These are phyloP conservation scores for Sclerospora graminicola DNA, from an alignment of 352 stramenopile genomes.

Conservation along the genomic window DNA sequence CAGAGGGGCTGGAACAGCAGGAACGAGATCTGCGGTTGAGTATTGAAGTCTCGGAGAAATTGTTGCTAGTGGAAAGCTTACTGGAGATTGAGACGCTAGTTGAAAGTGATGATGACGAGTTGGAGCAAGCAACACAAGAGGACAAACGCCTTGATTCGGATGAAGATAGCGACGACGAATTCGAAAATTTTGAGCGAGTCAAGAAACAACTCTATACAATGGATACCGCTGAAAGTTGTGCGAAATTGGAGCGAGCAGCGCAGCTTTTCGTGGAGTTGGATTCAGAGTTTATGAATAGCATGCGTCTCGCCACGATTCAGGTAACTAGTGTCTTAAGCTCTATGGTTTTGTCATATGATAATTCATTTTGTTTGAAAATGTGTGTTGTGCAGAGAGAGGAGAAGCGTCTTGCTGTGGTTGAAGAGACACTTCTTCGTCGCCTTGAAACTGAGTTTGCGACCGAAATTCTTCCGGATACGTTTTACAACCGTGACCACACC, in stretches of 20 bases:
- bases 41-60: slow-evolving; percentile 64
- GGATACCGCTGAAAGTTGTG: slow-evolving; percentile 46
- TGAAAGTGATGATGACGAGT: slow-evolving; percentile 18
- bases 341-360: neutral
- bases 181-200: slow-evolving; percentile 64
- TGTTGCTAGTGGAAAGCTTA: slow-evolving; percentile 65
- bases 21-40: slow-evolving; percentile 48
- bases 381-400: slow-evolving; percentile 37
- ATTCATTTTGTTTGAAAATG: too few species aligned
- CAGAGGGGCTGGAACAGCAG: slow-evolving; percentile 31
- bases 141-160: slow-evolving; percentile 9
- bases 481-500: slow-evolving; percentile 72
- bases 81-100: slow-evolving; percentile 45
- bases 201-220: slow-evolving; percentile 23
- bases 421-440: slow-evolving; percentile 60
- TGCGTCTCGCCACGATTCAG: slow-evolving; percentile 60
- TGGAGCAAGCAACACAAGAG: neutral
- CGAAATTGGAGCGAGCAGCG: slow-evolving; percentile 61
- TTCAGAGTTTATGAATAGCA: slow-evolving; percentile 59
- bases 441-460: slow-evolving; percentile 80
- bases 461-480: slow-evolving; percentile 81
- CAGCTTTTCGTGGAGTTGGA: slow-evolving; percentile 70
- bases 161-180: slow-evolving; percentile 38
- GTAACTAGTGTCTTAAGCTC: slow-evolving; percentile 13
- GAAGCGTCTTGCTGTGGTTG: slow-evolving; percentile 52